These are phyloP conservation scores for Fusarium clavum DNA, from an alignment of 2,329 filamentous ascomycete genomes.

Conservation along the genomic window DNA sequence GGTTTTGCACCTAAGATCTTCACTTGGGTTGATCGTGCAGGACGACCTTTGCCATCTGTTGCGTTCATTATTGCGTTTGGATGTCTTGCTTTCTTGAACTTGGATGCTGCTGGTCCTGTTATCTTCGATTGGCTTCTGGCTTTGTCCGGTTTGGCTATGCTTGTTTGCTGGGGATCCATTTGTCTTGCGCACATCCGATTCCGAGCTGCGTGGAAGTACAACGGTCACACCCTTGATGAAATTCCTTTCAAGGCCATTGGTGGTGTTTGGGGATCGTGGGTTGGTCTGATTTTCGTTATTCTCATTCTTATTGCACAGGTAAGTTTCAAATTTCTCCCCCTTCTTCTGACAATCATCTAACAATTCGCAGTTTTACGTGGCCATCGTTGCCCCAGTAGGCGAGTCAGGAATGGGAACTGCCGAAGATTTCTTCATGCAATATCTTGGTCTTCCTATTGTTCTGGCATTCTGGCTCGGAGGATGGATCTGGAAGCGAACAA, in stretches of 20 bases:
- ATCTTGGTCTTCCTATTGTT: slow-evolving; percentile 65
- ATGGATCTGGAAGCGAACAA: slow-evolving; percentile 72
- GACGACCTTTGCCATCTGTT: slow-evolving; percentile 62
- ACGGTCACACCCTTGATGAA: slow-evolving; percentile 71
- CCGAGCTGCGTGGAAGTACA: slow-evolving; percentile 67
- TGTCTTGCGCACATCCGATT: slow-evolving; percentile 73
- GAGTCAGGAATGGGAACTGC: slow-evolving; percentile 51
- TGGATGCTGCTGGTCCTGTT: slow-evolving; percentile 58
- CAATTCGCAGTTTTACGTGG: slow-evolving; percentile 49
- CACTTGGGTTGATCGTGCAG: slow-evolving; percentile 64
- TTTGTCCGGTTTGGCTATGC: slow-evolving; percentile 69
- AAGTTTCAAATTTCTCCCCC: not conserved
- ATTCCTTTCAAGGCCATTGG: slow-evolving; percentile 71
- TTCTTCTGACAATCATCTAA: not conserved
- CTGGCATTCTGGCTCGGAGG: slow-evolving; percentile 66
- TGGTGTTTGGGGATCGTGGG: slow-evolving; percentile 72
- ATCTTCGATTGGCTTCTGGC: slow-evolving; percentile 75
- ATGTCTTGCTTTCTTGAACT: slow-evolving; percentile 60
- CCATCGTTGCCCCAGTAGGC: slow-evolving; percentile 57
- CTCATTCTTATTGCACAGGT: slow-evolving; percentile 66
- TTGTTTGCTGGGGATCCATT: slow-evolving; percentile 75
- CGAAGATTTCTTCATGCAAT: slow-evolving; percentile 65
- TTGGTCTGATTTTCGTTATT: slow-evolving; percentile 69
- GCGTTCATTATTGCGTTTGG: slow-evolving; percentile 59
- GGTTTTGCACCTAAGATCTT: slow-evolving; percentile 66